Evolutionary conservation across 176 grass and related monocot genomes (phyloP).

Genomic region (Eleusine indica): DNA sequence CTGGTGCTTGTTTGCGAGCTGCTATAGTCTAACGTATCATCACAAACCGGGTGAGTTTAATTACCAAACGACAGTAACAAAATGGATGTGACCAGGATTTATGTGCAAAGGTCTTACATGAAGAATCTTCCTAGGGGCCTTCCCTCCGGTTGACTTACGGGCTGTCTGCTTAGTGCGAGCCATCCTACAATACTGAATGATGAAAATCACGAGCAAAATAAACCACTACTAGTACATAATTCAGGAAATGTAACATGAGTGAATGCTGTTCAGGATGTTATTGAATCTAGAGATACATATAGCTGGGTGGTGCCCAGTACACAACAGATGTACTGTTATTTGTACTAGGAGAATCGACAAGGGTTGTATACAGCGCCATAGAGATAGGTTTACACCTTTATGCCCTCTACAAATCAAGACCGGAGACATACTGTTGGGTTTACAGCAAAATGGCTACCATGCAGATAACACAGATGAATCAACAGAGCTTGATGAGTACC

Average conservation of each 20-base stretch:
- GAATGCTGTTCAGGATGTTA: no score
- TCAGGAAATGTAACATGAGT: no score
- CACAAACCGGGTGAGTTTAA: neutral
- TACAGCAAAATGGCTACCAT: no score
- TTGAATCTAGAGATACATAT: no score
- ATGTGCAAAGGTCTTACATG: neutral
- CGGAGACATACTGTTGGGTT: no score
- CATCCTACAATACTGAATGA: neutral
- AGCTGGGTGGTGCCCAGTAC: no score
- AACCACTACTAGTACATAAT: neutral
- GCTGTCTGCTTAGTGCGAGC: conserved; percentile 14
- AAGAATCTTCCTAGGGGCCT: neutral
- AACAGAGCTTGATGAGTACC: no score
- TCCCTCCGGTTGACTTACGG: neutral
- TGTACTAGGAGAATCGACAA: no score
- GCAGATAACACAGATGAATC: no score
- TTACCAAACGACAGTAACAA: neutral
- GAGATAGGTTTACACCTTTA: no score
- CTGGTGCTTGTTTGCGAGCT: neutral
- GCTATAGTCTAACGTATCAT: neutral
- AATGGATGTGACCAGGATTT: neutral
- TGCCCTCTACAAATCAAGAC: no score
- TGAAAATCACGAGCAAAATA: neutral
- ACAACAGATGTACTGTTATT: no score
- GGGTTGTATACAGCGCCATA: neutral